Evolutionary conservation across 2,329 filamentous ascomycete genomes (phyloP).

Genomic region (Fusarium clavum): DNA sequence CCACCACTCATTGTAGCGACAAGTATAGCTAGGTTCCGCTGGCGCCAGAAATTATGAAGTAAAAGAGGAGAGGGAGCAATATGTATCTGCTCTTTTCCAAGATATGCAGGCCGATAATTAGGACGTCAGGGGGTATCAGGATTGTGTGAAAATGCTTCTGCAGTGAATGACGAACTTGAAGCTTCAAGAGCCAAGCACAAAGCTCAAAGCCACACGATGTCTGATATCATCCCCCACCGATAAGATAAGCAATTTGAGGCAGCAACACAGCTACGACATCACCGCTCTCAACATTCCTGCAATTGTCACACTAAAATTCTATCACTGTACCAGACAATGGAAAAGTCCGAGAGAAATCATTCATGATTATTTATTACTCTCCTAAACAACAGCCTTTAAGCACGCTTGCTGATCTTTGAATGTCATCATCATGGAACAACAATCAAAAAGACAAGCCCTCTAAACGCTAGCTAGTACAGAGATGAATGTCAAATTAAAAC

Average conservation of each 20-base stretch:
- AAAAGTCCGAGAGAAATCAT: background rate
- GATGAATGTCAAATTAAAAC: slow-evolving; percentile 22
- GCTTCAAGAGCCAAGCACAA: slow-evolving; percentile 22
- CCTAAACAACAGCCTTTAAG: background rate
- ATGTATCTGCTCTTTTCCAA: background rate
- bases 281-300: background rate
- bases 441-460: slow-evolving; percentile 15
- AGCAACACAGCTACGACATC: slow-evolving; percentile 40
- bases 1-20: slow-evolving; percentile 74
- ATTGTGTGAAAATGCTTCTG: background rate
- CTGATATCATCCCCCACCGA: slow-evolving; percentile 46
- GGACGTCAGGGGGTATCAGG: background rate
- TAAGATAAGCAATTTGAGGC: slow-evolving; percentile 45
- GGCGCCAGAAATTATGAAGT: background rate
- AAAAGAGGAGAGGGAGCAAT: background rate
- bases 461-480: slow-evolving; percentile 2
- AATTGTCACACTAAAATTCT: background rate
- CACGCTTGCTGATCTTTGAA: background rate
- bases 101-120: background rate
- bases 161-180: slow-evolving; percentile 19
- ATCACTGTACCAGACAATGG: background rate
- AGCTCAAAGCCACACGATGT: slow-evolving; percentile 32
- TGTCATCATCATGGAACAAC: background rate
- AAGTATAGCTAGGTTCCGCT: background rate
- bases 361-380: slow-evolving; percentile 3